phyloP scores from a whole-genome alignment of 208 protist species.

The Herpetomonas muscarum region DNA sequence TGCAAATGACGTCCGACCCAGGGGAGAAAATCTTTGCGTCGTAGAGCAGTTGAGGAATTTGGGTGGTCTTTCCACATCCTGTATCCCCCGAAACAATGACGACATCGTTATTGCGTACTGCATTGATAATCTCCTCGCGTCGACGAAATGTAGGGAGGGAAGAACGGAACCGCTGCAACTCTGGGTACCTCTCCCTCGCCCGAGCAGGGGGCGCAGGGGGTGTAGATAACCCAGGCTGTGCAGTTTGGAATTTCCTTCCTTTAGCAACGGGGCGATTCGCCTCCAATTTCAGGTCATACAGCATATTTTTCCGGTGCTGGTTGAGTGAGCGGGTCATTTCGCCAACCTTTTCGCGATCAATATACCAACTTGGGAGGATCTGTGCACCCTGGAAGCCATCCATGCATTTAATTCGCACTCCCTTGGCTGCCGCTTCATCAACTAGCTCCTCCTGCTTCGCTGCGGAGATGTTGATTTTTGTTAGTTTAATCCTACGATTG shows the following conservation, averaged over 20 bases:
- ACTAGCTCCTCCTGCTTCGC: constrained; percentile 27
- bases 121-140: constrained; percentile 47
- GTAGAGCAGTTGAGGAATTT: constrained; percentile 87
- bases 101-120: constrained; percentile 56
- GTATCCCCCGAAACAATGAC: constrained; percentile 95
- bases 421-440: constrained; percentile 30
- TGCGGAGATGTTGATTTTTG: constrained; percentile 38
- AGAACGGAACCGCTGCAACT: constrained; percentile 51
- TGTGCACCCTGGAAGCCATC: constrained; percentile 82
- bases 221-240: constrained; percentile 32
- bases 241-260: constrained; percentile 28
- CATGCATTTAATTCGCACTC: constrained; percentile 51
- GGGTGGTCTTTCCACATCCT: constrained; percentile 97
- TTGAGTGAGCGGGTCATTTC: constrained; percentile 21
- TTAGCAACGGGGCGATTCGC: constrained; percentile 13
- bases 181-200: constrained; percentile 9
- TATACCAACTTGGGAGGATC: constrained; percentile 37
- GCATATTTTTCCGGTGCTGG: constrained; percentile 46
- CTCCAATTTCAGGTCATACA: constrained; percentile 32
- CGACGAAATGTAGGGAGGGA: constrained; percentile 53
- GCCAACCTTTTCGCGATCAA: constrained; percentile 20
- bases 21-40: constrained; percentile 62
- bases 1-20: constrained; percentile 69
- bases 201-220: constrained; percentile 15
- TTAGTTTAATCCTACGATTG: constrained; percentile 49